These are phyloP conservation scores for Berberis thunbergii DNA, from an alignment of 164 flowering plant genomes.

Conservation along the genomic window DNA sequence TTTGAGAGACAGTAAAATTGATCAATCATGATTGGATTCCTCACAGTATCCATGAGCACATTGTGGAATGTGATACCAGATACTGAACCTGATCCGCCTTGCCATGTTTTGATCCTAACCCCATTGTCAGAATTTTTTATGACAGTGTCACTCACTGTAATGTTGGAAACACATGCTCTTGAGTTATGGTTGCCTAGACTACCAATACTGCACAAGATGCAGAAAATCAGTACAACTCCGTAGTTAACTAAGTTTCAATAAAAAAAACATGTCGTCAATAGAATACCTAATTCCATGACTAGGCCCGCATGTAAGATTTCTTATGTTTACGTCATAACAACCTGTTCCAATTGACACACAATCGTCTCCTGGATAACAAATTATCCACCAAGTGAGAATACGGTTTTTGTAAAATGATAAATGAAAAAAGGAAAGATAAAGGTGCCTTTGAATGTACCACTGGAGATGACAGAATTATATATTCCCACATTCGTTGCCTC, in stretches of 20 bases:
- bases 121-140: constrained; percentile 72
- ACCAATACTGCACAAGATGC: constrained; percentile 57
- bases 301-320: too few species aligned
- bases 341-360: too few species aligned
- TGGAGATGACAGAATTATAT: constrained; percentile 49
- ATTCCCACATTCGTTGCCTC: constrained; percentile 54
- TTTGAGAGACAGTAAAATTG: constrained; percentile 70
- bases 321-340: too few species aligned
- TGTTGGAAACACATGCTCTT: constrained; percentile 67
- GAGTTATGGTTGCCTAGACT: constrained; percentile 77
- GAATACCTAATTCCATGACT: background rate
- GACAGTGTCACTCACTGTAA: constrained; percentile 46
- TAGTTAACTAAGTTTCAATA: background rate
- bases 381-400: too few species aligned
- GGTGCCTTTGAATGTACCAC: constrained; percentile 32
- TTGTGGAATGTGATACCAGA: constrained; percentile 48
- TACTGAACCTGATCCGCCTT: constrained; percentile 79
- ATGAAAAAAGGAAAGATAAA: background rate
- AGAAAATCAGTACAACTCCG: background rate
- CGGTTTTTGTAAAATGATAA: background rate
- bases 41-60: constrained; percentile 60
- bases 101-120: constrained; percentile 87
- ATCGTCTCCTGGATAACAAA: too few species aligned
- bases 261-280: background rate
- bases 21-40: constrained; percentile 76